Base-by-base conservation (phyloP, 2,329 filamentous ascomycete genomes). In the Ophiostoma ips region DNA sequence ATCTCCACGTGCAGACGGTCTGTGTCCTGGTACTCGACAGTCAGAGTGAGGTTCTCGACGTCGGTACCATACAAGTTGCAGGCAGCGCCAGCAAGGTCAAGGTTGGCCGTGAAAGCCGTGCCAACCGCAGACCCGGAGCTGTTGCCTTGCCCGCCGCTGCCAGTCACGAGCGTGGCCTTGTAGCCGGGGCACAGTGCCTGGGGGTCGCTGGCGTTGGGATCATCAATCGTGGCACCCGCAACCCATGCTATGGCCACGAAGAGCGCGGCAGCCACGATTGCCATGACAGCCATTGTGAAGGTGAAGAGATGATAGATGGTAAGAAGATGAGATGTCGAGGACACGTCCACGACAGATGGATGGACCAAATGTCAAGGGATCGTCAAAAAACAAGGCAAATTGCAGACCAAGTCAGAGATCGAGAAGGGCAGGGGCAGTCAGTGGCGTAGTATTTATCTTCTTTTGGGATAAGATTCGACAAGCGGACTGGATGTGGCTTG, bases 51-150 rank as follows among this genome's bases (percentile, higher is more conserved):
- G 5, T 73, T 68, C 21, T 80, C 71, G 28, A 94, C 68, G 60
- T 94, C 87, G 8, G 73, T 82, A 0, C 87, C 87, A 55, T 90
- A 94, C 19, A 79, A 75, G 63, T 90, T 84, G 68, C 87, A 92
- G 6, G 81, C 71, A 10, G 69, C 59, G 0, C 85, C 86, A 8
- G 83, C 83, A 11, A 94, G 72, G 3, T 66, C 72, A 45, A 94
- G 69, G 55, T 83, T 73, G 2, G 86, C 87, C 1, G 76, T 84
- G 49, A 92, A 66, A 77, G 67, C 31, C 13, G 35, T 50, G 30
- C 30, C 15, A 15, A 31, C 44, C 21, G 49, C 44, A 13, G 43
- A 34, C 12, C 34, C 34, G 19, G 15, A 10, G 43, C 31, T 34
- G 35, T 46, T 24, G 16, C 43, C 43, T 2, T 12, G 28, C 43